Evolutionary conservation across 2,329 filamentous ascomycete species (phyloP).

Genomic region (Clonostachys rosea): DNA sequence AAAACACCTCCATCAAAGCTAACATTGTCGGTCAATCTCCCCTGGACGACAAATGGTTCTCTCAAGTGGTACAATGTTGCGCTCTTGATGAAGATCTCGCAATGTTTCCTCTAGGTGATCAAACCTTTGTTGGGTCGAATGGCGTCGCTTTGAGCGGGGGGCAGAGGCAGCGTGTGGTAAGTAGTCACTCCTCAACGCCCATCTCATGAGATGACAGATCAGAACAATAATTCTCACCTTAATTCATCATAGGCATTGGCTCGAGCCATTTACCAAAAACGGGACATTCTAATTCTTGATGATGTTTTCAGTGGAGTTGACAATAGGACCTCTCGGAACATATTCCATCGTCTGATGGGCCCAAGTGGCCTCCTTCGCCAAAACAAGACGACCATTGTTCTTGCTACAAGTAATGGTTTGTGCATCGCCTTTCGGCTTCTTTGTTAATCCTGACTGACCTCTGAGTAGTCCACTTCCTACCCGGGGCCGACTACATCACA

Average conservation of each 20-base stretch:
- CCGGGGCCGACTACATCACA: slow-evolving; percentile 15
- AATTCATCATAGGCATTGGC: slow-evolving; percentile 18
- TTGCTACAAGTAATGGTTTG: slow-evolving; percentile 26
- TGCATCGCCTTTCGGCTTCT: not conserved
- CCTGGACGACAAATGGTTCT: slow-evolving; percentile 20
- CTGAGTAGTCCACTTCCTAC: slow-evolving; percentile 13
- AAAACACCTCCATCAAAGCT: slow-evolving; percentile 28
- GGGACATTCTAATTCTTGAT: slow-evolving; percentile 26
- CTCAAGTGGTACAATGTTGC: slow-evolving; percentile 22
- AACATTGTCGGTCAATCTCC: slow-evolving; percentile 24
- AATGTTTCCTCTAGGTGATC: slow-evolving; percentile 11
- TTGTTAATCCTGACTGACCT: not conserved
- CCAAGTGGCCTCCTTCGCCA: slow-evolving; percentile 22
- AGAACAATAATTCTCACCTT: not conserved
- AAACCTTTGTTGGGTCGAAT: slow-evolving; percentile 19
- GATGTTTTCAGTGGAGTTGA: slow-evolving; percentile 34
- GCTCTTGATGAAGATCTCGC: slow-evolving; percentile 20
- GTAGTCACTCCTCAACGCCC: slow-evolving; percentile 1
- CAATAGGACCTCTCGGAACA: slow-evolving; percentile 30
- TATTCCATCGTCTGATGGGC: slow-evolving; percentile 31
- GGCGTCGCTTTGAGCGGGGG: slow-evolving; percentile 27
- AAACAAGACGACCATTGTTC: slow-evolving; percentile 18
- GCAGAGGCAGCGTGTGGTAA: slow-evolving; percentile 23
- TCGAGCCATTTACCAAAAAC: slow-evolving; percentile 21
- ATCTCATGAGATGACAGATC: not conserved